These are phyloP conservation scores for Claviceps sorghi DNA, from an alignment of 2,329 filamentous ascomycete genomes.

Conservation along the genomic window DNA sequence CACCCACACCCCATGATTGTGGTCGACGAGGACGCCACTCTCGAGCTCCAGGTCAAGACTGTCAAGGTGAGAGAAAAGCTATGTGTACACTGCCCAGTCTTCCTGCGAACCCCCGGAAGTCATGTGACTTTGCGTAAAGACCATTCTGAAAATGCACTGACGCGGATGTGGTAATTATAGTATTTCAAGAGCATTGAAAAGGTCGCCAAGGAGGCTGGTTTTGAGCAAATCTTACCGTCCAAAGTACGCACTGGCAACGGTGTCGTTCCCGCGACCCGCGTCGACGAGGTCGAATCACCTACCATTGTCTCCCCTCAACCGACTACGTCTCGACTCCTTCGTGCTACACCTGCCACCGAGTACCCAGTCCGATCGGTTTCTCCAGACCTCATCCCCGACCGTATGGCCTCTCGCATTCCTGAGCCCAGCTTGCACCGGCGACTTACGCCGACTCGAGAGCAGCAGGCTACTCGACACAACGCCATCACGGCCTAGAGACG, in stretches of 20 bases:
- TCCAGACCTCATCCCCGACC: slow-evolving; percentile 46
- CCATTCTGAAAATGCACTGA: not conserved
- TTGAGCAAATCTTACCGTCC: slow-evolving; percentile 43
- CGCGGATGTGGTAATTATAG: slow-evolving; percentile 14
- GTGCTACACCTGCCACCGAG: slow-evolving; percentile 39
- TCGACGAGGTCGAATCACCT: slow-evolving; percentile 28
- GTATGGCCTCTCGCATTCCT: slow-evolving; percentile 44
- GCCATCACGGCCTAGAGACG: slow-evolving; percentile 8
- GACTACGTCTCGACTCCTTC: slow-evolving; percentile 38
- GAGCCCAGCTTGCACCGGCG: slow-evolving; percentile 30
- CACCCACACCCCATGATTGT: slow-evolving; percentile 73
- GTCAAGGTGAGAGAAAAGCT: slow-evolving; percentile 35
- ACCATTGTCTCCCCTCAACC: slow-evolving; percentile 40
- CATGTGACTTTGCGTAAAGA: too few species aligned
- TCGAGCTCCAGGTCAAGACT: slow-evolving; percentile 60
- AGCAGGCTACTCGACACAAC: slow-evolving; percentile 17
- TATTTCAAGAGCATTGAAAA: slow-evolving; percentile 62
- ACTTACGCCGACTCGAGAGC: slow-evolving; percentile 34
- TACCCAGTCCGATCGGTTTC: slow-evolving; percentile 41
- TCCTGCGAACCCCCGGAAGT: too few species aligned
- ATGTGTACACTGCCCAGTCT: too few species aligned
- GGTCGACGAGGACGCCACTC: slow-evolving; percentile 65
- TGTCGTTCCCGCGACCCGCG: slow-evolving; percentile 22
- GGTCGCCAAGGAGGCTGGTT: slow-evolving; percentile 41
- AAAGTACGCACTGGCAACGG: slow-evolving; percentile 39